Conservation (phyloP, 805 yeast genomes). For the Lipomyces orientalis region DNA sequence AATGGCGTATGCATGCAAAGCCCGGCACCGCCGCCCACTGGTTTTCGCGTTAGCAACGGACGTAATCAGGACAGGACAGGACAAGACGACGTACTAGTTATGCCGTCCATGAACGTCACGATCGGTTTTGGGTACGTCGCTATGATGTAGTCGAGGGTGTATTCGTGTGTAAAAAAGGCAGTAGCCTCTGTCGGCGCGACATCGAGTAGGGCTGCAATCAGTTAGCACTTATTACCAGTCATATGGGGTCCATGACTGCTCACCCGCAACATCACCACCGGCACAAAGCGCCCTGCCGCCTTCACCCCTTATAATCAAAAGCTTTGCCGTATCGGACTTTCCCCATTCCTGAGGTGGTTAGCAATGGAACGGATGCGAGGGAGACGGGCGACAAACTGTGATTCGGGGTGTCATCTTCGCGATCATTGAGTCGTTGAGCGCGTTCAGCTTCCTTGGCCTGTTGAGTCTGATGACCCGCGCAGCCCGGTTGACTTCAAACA, state of each 20-base stretch:
- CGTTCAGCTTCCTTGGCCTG: conserved; percentile 83
- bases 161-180: conserved; percentile 78
- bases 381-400: conserved; percentile 18
- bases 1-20: conserved; percentile 88
- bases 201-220: conserved; percentile 61
- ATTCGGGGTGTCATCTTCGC: conserved; percentile 71
- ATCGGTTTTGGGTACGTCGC: conserved; percentile 87
- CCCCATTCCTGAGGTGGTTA: conserved; percentile 24
- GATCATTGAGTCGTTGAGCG: conserved; percentile 79
- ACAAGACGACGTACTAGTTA: conserved; percentile 52
- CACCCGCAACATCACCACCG: conserved; percentile 83
- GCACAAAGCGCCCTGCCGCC: conserved; percentile 81
- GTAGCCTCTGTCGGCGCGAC: conserved; percentile 44
- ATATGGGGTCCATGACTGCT: not conserved
- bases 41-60: not conserved
- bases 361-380: not conserved
- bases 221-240: not conserved
- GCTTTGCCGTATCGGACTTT: conserved; percentile 65
- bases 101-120: conserved; percentile 86
- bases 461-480: conserved; percentile 78
- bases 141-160: conserved; percentile 76
- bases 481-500: conserved; percentile 64
- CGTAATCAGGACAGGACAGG: not conserved
- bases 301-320: conserved; percentile 69
- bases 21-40: conserved; percentile 98